Evolutionary conservation across 208 protist genomes (phyloP), one percentile per base, ranked within the genome.

Genomic region (Leishmania amazonensis): DNA sequence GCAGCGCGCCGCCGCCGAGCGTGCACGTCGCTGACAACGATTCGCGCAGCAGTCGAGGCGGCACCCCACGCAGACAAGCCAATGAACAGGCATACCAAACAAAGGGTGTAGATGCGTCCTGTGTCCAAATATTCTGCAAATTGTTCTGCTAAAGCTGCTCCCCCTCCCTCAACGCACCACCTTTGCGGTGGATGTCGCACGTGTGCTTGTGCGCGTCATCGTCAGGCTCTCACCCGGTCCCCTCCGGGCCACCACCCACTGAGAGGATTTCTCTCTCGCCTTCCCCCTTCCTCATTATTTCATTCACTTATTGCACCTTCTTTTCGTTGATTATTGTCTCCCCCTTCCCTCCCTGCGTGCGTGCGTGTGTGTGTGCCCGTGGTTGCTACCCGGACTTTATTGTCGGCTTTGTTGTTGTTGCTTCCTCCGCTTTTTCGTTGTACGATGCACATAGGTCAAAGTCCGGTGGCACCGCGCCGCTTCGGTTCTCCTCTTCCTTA

Each of bases 1-100:
- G 31, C 94, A 97, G 80, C 85, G 90, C 11, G 94, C 94, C 6
- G 90, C 91, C 0, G 76, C 90, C 64, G 94, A 97, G 31, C 86
- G 94, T 6, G 94, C 90, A 21, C 89, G 92, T 45, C 90, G 91
- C 31, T 75, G 85, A 47, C 75, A 81, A 51, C 71, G 81, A 54
- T 58, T 84, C 17, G 65, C 71, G 8, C 82, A 47, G 47, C 17
- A 6, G 28, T 40, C 47, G 19, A 5, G 24, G 51, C 19, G 24
- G 1, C 1, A 24, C 31, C 42, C 17, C 19, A 28, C 17, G 31
- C 49, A 76, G n/a, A 42, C 1, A 58, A 19, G 31, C 47, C n/a
- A 13, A 24, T 0, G 1, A 8, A 21, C 21, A 38, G 28, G 35
- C 17, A 72, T 40, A 1, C 35, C 5, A 24, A 28, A 49, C 4